These are phyloP conservation scores for Sporisorium sorghi DNA, from an alignment of 1,284 basidiomycete species.

Conservation along the genomic window DNA sequence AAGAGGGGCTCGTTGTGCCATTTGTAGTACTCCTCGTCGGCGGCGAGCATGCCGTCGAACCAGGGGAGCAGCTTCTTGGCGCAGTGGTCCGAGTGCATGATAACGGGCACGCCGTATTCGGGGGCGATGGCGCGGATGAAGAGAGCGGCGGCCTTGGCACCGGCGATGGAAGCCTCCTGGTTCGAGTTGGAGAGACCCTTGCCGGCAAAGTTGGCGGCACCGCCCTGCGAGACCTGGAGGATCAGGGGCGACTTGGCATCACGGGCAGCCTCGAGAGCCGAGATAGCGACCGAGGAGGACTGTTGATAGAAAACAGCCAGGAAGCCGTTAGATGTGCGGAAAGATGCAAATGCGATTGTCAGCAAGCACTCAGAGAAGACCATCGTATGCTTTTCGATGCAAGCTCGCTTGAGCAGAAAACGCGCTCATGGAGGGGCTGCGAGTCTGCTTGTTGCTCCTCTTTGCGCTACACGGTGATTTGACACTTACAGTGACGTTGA, in stretches of 20 bases:
- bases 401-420: not conserved
- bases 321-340: not conserved
- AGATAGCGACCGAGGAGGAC: constrained; percentile 64
- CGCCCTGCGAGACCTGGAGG: constrained; percentile 96
- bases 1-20: constrained; percentile 88
- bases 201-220: constrained; percentile 94
- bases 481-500: constrained; percentile 66
- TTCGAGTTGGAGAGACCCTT: constrained; percentile 95
- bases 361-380: not conserved
- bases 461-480: not conserved
- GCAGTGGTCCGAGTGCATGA: constrained; percentile 99
- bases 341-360: not conserved
- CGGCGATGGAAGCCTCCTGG: constrained; percentile 94
- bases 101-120: constrained; percentile 77
- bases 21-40: constrained; percentile 94
- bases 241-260: constrained; percentile 98
- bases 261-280: constrained; percentile 68
- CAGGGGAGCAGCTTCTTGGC: constrained; percentile 97
- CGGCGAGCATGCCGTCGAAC: constrained; percentile 99
- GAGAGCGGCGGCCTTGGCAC: constrained; percentile 91
- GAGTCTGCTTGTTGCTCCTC: not conserved
- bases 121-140: constrained; percentile 87
- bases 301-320: constrained; percentile 1
- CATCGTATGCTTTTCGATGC: no score
- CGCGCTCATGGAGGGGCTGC: not conserved